Conservation (phyloP, 176 grass and related monocot genomes). For the Coix lacrymajobi region DNA sequence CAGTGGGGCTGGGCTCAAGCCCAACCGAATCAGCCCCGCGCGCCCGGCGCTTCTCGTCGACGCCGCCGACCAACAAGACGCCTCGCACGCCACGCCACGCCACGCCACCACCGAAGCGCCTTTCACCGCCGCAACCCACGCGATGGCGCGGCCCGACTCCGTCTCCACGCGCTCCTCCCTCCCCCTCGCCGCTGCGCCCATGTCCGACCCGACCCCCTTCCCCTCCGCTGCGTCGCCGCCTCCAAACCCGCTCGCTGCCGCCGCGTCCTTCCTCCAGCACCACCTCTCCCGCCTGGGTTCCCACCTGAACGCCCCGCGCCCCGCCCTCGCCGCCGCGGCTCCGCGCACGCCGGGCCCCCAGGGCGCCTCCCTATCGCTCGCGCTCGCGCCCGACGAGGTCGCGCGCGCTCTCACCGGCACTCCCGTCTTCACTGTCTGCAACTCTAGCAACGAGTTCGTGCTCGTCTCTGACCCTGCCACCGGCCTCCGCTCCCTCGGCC, state of each 20-base stretch:
- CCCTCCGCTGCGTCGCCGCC: not conserved
- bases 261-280: slow-evolving; percentile 58
- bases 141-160: slow-evolving; percentile 34
- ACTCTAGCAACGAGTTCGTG: slow-evolving; percentile 90
- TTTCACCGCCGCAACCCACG: slow-evolving; percentile 12
- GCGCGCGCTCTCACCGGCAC: slow-evolving; percentile 67
- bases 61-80: not conserved
- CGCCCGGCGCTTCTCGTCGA: slow-evolving; percentile 1
- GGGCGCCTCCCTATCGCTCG: slow-evolving; percentile 43
- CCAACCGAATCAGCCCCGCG: not conserved
- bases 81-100: not conserved
- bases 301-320: slow-evolving; percentile 39
- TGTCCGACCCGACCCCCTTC: slow-evolving; percentile 19
- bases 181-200: slow-evolving; percentile 57
- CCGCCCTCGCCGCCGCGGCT: slow-evolving; percentile 10
- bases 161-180: slow-evolving; percentile 35
- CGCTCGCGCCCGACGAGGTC: slow-evolving; percentile 61
- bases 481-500: slow-evolving; percentile 68
- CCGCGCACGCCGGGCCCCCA: not conserved
- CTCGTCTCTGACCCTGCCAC: slow-evolving; percentile 83
- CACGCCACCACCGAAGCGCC: not conserved
- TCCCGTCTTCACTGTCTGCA: slow-evolving; percentile 83
- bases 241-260: slow-evolving; percentile 43
- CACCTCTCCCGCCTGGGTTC: slow-evolving; percentile 46
- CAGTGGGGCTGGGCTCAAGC: not conserved